These are phyloP conservation scores for Wickerhamomyces strasburgensis DNA, from an alignment of 805 yeast species.

Conservation along the genomic window DNA sequence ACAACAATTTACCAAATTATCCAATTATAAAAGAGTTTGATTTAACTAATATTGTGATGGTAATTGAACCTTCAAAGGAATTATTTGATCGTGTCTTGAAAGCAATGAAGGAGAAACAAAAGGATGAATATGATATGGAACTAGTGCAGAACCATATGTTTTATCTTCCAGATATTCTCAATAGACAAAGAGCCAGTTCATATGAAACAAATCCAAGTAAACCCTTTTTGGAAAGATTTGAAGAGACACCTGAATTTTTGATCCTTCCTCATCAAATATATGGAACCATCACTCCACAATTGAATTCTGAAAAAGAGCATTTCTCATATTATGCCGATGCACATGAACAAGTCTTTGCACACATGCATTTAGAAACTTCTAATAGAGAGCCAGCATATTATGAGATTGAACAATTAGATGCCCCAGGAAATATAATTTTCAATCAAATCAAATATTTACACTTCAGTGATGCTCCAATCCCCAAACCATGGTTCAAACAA, in stretches of 20 bases:
- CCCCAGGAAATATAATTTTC: constrained; percentile 18
- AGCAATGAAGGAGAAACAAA: constrained; percentile 24
- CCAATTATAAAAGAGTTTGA: constrained; percentile 25
- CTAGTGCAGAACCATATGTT: constrained; percentile 33
- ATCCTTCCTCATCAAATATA: constrained; percentile 48
- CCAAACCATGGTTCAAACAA: constrained; percentile 54
- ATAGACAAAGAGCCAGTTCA: constrained; percentile 9
- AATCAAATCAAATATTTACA: constrained; percentile 44
- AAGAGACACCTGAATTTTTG: constrained; percentile 23
- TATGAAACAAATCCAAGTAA: not conserved
- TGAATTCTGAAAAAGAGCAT: constrained; percentile 33
- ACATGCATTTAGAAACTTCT: constrained; percentile 13
- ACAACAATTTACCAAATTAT: constrained; percentile 35
- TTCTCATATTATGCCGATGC: constrained; percentile 39
- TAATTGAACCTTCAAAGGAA: constrained; percentile 43
- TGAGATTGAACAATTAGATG: constrained; percentile 11
- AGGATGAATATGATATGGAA: constrained; percentile 52
- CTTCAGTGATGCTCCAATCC: constrained; percentile 61
- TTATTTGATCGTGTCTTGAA: constrained; percentile 19
- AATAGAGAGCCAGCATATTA: constrained; percentile 16
- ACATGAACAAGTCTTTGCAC: constrained; percentile 33
- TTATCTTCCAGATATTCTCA: constrained; percentile 17
- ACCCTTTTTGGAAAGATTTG: constrained; percentile 8
- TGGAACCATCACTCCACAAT: constrained; percentile 49
- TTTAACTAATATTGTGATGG: constrained; percentile 49